These are phyloP conservation scores for Pyrenochaeta sp. DNA, from an alignment of 2,329 filamentous ascomycete genomes.

Conservation along the genomic window DNA sequence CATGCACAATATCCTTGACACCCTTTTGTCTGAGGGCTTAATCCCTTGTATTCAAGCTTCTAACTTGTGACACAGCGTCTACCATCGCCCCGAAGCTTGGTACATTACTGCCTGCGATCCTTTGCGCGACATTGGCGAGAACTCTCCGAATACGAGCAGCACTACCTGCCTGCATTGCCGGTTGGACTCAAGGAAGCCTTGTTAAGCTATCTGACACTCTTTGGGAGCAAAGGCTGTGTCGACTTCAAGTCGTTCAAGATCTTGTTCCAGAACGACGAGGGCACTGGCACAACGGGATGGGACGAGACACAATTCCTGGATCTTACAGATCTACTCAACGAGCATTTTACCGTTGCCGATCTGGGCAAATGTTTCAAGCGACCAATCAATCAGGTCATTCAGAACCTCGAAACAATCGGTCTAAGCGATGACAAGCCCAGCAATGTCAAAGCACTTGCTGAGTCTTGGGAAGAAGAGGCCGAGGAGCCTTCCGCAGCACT, in stretches of 20 bases:
- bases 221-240: constrained; percentile 53
- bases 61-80: constrained; percentile 40
- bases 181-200: constrained; percentile 60
- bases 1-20: not conserved
- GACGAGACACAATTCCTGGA: constrained; percentile 61
- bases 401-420: constrained; percentile 22
- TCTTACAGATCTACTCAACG: constrained; percentile 58
- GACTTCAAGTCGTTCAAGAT: constrained; percentile 57
- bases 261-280: constrained; percentile 54
- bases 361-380: constrained; percentile 54
- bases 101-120: constrained; percentile 60
- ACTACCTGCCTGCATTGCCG: constrained; percentile 61
- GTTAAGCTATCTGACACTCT: constrained; percentile 63
- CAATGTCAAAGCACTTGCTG: constrained; percentile 40
- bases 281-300: constrained; percentile 44
- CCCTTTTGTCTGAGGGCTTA: too few relatives aligned
- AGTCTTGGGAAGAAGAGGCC: constrained; percentile 57
- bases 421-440: constrained; percentile 7
- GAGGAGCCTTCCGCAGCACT: constrained; percentile 15
- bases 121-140: constrained; percentile 65
- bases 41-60: too few relatives aligned
- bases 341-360: constrained; percentile 57
- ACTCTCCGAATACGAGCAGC: constrained; percentile 64
- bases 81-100: constrained; percentile 50
- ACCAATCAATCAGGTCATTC: constrained; percentile 7